Base-by-base conservation (phyloP, 768 basidiomycete species). In the Butyriboletus loyo region DNA sequence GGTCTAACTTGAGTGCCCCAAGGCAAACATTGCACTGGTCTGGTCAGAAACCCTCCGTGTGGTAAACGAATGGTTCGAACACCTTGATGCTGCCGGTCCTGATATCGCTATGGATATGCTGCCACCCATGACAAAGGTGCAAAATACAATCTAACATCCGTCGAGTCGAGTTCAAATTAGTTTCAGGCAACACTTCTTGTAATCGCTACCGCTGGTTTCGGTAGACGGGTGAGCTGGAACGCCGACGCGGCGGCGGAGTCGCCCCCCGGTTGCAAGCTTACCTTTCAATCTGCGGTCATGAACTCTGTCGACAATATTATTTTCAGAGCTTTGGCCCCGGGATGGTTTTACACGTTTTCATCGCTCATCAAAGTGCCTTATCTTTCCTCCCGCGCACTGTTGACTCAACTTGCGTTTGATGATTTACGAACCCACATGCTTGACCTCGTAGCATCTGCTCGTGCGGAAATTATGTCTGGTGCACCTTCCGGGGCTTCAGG, bases 11-110 rank as follows among this genome's bases (percentile, higher is more conserved):
- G 28, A 2, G 7, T 34, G 2, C 14, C 30, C 2, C 28, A 49
- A 80, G 78, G 69, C 72, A 11, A 77, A 80, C 32, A 69, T 75
- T 49, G 72, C 75, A 7, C 66, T 80, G n/a, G 78, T 77, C 5
- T 81, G 79, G 80, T 60, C 64, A 15, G 77, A 80, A 56, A 69
- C 74, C 0, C 66, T 72, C 9, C 71, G 70, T 30, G 62, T 77
- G 2, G 52, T 72, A 8, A 57, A 73, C 24, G 74, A 78, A 54
- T 78, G 77, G 77, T 73, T 77, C 41, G 58, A 64, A 14, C 61
- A 72, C 19, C 58, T 80, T 7, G 73, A 75, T 13, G 21, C 31
- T 34, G 21, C 34, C 30, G 50, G 57, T 31, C 22, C 42, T 24
- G 68, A 65, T 15, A 35, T 70, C 14, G 46, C 66, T 2, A 7